These are phyloP conservation scores for Ilyonectria mors-panacis DNA, from an alignment of 2,329 filamentous ascomycete species.

Conservation along the genomic window DNA sequence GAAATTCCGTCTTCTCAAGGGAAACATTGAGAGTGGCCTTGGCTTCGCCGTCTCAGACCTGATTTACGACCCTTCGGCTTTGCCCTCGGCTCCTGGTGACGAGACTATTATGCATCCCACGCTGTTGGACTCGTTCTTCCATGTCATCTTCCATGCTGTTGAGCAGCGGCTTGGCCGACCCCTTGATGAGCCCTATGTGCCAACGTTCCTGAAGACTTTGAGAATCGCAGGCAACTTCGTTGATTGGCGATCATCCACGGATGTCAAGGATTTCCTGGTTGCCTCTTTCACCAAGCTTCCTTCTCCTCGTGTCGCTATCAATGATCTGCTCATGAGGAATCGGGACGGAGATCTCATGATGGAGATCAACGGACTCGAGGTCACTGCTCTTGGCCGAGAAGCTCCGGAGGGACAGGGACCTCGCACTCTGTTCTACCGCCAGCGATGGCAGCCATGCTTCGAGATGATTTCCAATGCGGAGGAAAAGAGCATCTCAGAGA, in stretches of 20 bases:
- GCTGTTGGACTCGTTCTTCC: conserved; percentile 46
- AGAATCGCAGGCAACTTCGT: conserved; percentile 42
- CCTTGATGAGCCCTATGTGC: conserved; percentile 46
- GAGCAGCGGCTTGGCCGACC: conserved; percentile 42
- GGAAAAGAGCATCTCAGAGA: conserved; percentile 31
- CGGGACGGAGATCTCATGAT: conserved; percentile 39
- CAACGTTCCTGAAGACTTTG: conserved; percentile 42
- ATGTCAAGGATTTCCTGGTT: conserved; percentile 36
- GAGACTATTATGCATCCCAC: conserved; percentile 45
- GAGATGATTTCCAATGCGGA: conserved; percentile 37
- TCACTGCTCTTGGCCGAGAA: conserved; percentile 42
- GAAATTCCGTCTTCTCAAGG: conserved; percentile 42
- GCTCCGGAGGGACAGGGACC: conserved; percentile 36
- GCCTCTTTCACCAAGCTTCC: conserved; percentile 43
- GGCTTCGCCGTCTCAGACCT: conserved; percentile 41
- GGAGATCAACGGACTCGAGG: conserved; percentile 42
- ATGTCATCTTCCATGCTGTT: conserved; percentile 46
- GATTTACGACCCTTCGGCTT: conserved; percentile 36
- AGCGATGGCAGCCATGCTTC: conserved; percentile 45
- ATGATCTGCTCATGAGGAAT: conserved; percentile 43
- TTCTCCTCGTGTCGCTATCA: conserved; percentile 45
- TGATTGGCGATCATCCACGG: conserved; percentile 32
- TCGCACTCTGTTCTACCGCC: conserved; percentile 43
- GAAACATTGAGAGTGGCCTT: conserved; percentile 42
- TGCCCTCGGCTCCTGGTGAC: conserved; percentile 39